A percentile compares a stretch with the other conserved stretches of the same genome.
Conservation (phyloP, 2,329 filamentous ascomycete species). For the Cytospora mali region DNA sequence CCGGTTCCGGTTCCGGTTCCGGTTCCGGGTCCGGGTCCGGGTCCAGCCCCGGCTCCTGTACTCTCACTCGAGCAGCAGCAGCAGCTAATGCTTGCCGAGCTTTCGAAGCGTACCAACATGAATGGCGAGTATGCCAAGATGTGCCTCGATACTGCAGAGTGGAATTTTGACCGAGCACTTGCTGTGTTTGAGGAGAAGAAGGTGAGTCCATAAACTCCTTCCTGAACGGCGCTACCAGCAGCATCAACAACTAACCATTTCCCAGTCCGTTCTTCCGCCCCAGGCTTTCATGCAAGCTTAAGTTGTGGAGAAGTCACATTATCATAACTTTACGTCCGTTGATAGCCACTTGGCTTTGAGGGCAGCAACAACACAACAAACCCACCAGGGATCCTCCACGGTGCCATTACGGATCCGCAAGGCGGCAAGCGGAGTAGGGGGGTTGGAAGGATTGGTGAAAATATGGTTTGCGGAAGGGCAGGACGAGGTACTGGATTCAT, state of each 20-base stretch:
- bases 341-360: not conserved
- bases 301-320: not conserved
- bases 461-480: not conserved
- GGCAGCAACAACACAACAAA: not conserved
- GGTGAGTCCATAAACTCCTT: slow-evolving; percentile 48
- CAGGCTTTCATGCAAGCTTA: slow-evolving; percentile 24
- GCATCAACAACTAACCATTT: slow-evolving; percentile 20
- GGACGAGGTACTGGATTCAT: slow-evolving; percentile 12
- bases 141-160: slow-evolving; percentile 77
- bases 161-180: slow-evolving; percentile 78
- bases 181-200: slow-evolving; percentile 75
- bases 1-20: slow-evolving; percentile 32
- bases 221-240: slow-evolving; percentile 25
- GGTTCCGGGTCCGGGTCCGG: slow-evolving; percentile 31
- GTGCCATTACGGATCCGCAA: not conserved
- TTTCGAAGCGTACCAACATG: slow-evolving; percentile 80
- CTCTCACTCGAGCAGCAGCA: slow-evolving; percentile 52
- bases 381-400: not conserved
- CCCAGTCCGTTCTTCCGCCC: slow-evolving; percentile 22
- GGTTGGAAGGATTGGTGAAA: not conserved
- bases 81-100: slow-evolving; percentile 72
- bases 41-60: slow-evolving; percentile 31
- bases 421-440: not conserved
- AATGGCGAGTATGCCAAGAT: slow-evolving; percentile 76
- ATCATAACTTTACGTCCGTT: not conserved